A percentile compares a stretch with the other conserved stretches of the same genome.
Evolutionary conservation across 2,329 filamentous ascomycete genomes (phyloP).

Genomic region (Aspergillus sp.): DNA sequence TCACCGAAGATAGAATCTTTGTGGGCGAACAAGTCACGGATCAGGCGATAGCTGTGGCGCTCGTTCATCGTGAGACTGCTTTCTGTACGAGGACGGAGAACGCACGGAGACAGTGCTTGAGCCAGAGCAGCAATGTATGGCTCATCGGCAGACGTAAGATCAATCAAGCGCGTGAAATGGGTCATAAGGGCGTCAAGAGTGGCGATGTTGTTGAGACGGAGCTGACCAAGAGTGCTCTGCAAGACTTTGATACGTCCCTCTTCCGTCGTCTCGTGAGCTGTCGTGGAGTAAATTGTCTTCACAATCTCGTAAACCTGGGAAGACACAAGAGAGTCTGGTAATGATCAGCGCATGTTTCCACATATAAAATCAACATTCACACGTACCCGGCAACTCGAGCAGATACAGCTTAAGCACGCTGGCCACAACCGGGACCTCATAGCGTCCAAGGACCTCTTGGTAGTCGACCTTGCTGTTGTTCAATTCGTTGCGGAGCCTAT

Average conservation of each 20-base stretch:
- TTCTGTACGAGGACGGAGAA: slow-evolving; percentile 82
- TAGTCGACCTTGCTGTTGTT: slow-evolving; percentile 84
- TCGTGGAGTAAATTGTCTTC: slow-evolving; percentile 90
- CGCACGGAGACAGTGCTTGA: slow-evolving; percentile 73
- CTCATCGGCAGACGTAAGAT: slow-evolving; percentile 94
- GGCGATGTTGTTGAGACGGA: slow-evolving; percentile 94
- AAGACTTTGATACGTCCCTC: slow-evolving; percentile 82
- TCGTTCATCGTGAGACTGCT: slow-evolving; percentile 94
- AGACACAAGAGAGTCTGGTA: slow-evolving; percentile 88
- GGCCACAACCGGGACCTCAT: slow-evolving; percentile 91
- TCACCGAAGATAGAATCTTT: slow-evolving; percentile 96
- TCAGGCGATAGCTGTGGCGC: slow-evolving; percentile 83
- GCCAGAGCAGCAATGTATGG: slow-evolving; percentile 75
- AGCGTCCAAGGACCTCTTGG: slow-evolving; percentile 75
- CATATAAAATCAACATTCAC: not conserved
- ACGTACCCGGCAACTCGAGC: slow-evolving; percentile 84
- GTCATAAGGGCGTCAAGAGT: slow-evolving; percentile 98
- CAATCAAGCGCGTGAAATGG: slow-evolving; percentile 94
- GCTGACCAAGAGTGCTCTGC: slow-evolving; percentile 91
- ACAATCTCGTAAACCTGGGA: slow-evolving; percentile 99
- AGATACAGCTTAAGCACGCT: slow-evolving; percentile 92
- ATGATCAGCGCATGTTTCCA: slow-evolving; percentile 9
- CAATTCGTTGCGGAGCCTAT: slow-evolving; percentile 76
- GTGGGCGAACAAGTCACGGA: slow-evolving; percentile 88
- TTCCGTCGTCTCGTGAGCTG: slow-evolving; percentile 72